These are phyloP conservation scores for Lolium rigidum DNA, from an alignment of 176 grass and related monocot genomes.

Conservation along the genomic window DNA sequence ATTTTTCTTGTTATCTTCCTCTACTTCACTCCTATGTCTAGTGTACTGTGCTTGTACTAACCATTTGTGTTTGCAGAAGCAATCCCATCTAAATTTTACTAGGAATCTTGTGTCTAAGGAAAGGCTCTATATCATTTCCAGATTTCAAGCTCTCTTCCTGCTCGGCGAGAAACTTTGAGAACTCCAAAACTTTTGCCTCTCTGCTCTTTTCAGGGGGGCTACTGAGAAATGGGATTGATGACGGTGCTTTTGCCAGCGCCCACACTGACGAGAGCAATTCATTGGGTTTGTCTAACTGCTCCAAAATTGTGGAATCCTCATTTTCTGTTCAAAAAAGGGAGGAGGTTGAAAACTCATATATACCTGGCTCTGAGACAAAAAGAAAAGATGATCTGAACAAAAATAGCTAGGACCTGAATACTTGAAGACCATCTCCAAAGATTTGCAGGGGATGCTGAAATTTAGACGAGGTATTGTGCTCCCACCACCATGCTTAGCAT, in stretches of 20 bases:
- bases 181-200: slow-evolving; percentile 52
- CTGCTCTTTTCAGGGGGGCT: slow-evolving; percentile 28
- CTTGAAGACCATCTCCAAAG: slow-evolving; percentile 68
- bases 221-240: slow-evolving; percentile 41
- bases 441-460: slow-evolving; percentile 88
- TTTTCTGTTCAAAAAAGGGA: slow-evolving; percentile 48
- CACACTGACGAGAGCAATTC: slow-evolving; percentile 77
- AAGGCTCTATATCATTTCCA: slow-evolving; percentile 46
- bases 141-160: slow-evolving; percentile 52
- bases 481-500: slow-evolving; percentile 90
- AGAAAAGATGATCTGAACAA: slow-evolving; percentile 19
- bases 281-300: slow-evolving; percentile 73
- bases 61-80: slow-evolving; percentile 6
- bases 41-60: neutral
- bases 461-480: slow-evolving; percentile 92
- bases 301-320: slow-evolving; percentile 54
- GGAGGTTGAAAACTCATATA: slow-evolving; percentile 16
- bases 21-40: neutral
- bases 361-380: neutral
- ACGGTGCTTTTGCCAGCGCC: slow-evolving; percentile 71
- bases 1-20: neutral
- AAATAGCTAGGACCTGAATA: slow-evolving; percentile 64
- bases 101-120: slow-evolving; percentile 51
- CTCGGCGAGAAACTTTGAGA: slow-evolving; percentile 76
- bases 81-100: slow-evolving; percentile 70